A percentile compares a stretch with the other conserved stretches of the same genome.
Evolutionary conservation across 73 alveolate species (phyloP).

Genomic region (Uronychia binucleata): DNA sequence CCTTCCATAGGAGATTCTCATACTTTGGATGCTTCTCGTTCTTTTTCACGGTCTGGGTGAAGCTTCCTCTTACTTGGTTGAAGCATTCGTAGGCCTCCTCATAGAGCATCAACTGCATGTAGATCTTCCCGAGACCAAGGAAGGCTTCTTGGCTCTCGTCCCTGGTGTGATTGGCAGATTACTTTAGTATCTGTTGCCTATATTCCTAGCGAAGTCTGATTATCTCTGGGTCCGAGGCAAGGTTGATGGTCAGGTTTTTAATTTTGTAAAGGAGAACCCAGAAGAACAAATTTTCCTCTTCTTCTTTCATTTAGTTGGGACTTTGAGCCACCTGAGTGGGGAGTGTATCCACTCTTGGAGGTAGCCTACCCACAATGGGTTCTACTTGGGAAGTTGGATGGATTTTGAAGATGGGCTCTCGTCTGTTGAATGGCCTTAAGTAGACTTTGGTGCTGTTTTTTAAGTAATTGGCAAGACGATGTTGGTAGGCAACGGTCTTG

Average conservation of each 20-base stretch:
- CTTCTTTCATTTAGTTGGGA: not conserved
- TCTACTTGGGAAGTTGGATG: too few relatives aligned
- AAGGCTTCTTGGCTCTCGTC: not conserved
- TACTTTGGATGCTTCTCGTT: not conserved
- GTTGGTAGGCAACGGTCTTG: not conserved
- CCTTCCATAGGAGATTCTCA: not conserved
- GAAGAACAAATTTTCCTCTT: not conserved
- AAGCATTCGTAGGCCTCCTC: not conserved
- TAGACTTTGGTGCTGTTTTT: not conserved
- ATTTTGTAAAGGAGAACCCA: not conserved
- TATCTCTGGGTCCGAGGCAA: not conserved
- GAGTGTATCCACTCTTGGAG: not conserved
- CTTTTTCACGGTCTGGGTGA: not conserved
- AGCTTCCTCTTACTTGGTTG: not conserved
- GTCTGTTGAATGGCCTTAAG: too few relatives aligned
- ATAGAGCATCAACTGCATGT: not conserved
- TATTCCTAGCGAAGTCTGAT: not conserved
- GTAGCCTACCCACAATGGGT: too few relatives aligned
- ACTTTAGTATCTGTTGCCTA: not conserved
- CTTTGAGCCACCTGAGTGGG: not conserved
- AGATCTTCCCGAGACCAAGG: not conserved
- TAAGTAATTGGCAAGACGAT: not conserved
- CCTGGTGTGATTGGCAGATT: not conserved
- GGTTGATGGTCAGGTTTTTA: not conserved
- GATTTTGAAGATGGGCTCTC: too few relatives aligned